Base-by-base conservation (phyloP, 2,329 filamentous ascomycete genomes). In the Xylariaceae sp. region DNA sequence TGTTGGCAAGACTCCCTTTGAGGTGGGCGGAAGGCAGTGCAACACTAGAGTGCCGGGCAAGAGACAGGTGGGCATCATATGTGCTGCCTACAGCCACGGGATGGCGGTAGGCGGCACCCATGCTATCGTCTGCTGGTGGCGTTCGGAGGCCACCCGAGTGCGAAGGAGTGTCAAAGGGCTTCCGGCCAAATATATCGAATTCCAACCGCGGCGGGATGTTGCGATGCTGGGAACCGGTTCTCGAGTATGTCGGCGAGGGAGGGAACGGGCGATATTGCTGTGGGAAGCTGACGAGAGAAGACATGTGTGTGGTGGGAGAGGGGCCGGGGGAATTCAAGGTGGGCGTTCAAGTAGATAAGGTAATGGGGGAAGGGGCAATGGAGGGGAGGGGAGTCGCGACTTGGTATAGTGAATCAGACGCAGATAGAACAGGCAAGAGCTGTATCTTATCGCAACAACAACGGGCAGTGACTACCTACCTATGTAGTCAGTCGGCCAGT, bases 21-120 rank as follows among this genome's bases (percentile, higher is more conserved):
- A 71, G 53, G 39, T 73, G 72, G 30, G 68, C 65, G 30, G 72
- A 60, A 59, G 77, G 74, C 44, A 73, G 63, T 17, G 75, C 61
- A 42, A 69, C 58, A 18, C 70, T 64, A 18, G 75, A 70, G 56
- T 79, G 78, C 48, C 72, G 72, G 60, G 75, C 73, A 45, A 79
- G 67, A 45, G 70, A 60, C 52, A 74, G 73, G 73, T 80, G 76
- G 63, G 69, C 73, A 47, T 79, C 76, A 70, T 80, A 82, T 55
- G 75, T 70, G 64, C 67, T 74, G 60, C 77, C 51, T 11, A 50
- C 74, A 66, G 79, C 73, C 57, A 76, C 72, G 10, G 76, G 65
- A 52, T 73, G 73, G 54, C 81, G 78, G 65, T 82, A 83, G n/a
- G 78, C 73, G 62, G 79, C 74, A 65, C 76, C 80, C 82, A 84